Base-by-base conservation (phyloP, 1,139 yeast genomes). In the Pichia sp. region DNA sequence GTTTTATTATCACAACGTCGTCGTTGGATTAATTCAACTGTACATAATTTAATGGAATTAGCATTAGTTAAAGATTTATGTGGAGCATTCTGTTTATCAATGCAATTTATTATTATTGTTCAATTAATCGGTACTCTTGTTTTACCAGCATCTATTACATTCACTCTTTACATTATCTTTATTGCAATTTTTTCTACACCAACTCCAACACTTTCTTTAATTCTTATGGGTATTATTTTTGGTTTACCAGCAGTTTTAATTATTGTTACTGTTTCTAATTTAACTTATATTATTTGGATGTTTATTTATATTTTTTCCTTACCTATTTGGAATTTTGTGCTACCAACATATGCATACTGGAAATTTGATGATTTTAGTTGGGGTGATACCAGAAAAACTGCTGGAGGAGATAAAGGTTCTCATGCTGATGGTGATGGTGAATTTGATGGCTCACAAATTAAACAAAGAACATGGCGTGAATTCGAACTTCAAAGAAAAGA, bases 1-100 rank as follows among this genome's bases (percentile, higher is more conserved):
- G 95, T 90, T 37, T 70, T 92, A 56, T 70, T 92, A 45, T 90
- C 97, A 2, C 98, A 92, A 64, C 82, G 98, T 63, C 87, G 98
- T 67, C 86, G 98, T 63, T 92, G 98, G 98, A 92, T 92, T 58
- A 92, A 92, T 65, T 89, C 97, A 3, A 92, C 98, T 0, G 95
- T 92, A 40, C 98, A 92, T 65, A 92, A 92, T 60, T 76, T 92
- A 62, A 78, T 92, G 82, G 98, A 92, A 65, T 76, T 92, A 57
- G 86, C 85, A 3, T 69, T 89, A 55, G 95, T 90, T 32, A 80
- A 82, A 47, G 97, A 92, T 64, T 73, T 92, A 54, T 92, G 98
- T 73, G 98, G 98, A 54, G 92, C 96, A 0, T 92, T 92, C 64
- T 90, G 97, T 58, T 86, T 90, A 58, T 90, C 97, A 2, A 92